Base-by-base conservation (phyloP, 139 green algal genomes). In the Dunaliella primolecta region DNA sequence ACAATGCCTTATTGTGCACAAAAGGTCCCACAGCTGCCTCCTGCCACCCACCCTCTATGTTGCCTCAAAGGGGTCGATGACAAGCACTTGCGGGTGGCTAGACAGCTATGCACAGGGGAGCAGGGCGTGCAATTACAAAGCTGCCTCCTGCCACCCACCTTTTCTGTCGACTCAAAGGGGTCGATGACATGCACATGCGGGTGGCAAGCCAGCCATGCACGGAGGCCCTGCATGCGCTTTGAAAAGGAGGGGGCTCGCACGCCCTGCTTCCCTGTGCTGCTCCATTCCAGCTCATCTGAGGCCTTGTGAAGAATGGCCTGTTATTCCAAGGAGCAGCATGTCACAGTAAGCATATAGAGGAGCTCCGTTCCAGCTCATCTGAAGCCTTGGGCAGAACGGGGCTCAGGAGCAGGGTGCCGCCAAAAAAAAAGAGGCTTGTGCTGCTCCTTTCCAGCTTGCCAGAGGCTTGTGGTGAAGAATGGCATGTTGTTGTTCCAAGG, bases 291-390 rank as follows among this genome's bases (percentile, higher is more conserved):
- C 82, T 91, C 90, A 78, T 95, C 91, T 3, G 88, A 93, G 35
- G 90, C 93, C 85, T 96, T 96, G 75, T 96, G 93, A 82, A 96
- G 92, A 34, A 96, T n/a, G 0, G 89, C 33, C n/a, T 95, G 80
- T 76, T 91, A 88, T 74, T 81, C 64, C 36, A 81, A 79, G 76
- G 94, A 88, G 11, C 35, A 30, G 30, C 84, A 77, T 84, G 92
- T 77, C 1, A 71, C 84, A 20, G 36, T 80, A 27, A 33, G 75
- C n/a, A 91, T 64, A 36, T 93, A 87, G 31, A 95, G 81, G n/a
- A n/a, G n/a, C n/a, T 33, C 76, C 11, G 75, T 34, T 1, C 30
- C 71, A 77, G 71, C 71, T 31, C 15, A 77, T 77, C 71, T 77
- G 71, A 77, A n/a, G 27, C 71, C 21, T 64, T 64, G 46, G 46